Base-by-base conservation (phyloP, 2,329 filamentous ascomycete genomes). In the Ceratocystis papillata region DNA sequence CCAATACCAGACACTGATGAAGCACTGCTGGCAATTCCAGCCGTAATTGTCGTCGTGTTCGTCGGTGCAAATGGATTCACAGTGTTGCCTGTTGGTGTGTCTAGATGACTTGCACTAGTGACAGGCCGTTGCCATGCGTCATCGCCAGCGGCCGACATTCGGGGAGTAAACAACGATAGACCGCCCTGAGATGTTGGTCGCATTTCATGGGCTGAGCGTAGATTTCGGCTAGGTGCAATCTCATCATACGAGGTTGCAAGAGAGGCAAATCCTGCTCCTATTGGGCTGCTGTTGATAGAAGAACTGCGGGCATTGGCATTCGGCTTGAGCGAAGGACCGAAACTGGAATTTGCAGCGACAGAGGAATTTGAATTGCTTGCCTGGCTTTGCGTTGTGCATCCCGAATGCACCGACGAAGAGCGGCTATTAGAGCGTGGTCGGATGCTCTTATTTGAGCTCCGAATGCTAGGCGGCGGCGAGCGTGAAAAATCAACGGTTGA, bases 401-500 rank as follows among this genome's bases (percentile, higher is more conserved):
- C 62, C 7, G 66, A 67, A 20, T 67, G 66, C 45, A 67, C 57
- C n/a, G 67, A 68, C 33, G 65, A 68, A 6, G 65, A 65, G 20
- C 65, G 60, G 12, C 65, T 67, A n/a, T 28, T 59, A 5, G 65
- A 65, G 22, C 65, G 55, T 17, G 65, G 64, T 15, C 65, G 44
- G 15, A 62, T 60, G 63, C 78, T 80, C 44, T 79, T 79, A 64
- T 79, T 78, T 15, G 79, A 78, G 67, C 75, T 78, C 41, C 77
- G 77, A 60, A 82, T 74, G 2, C 81, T 83, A 55, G 78, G 76
- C 1, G 82, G 82, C 15, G 82, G 82, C 8, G 82, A 84, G 60
- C 82, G 79, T 17, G 82, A 84, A 70, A 80, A 84, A 72, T 85
- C 82, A 1, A 84, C 76, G 1, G 80, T 79, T 30, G 80, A 81